Evolutionary conservation across 169 alveolate genomes (phyloP).

Genomic region (Cardiosporidium cionae): DNA sequence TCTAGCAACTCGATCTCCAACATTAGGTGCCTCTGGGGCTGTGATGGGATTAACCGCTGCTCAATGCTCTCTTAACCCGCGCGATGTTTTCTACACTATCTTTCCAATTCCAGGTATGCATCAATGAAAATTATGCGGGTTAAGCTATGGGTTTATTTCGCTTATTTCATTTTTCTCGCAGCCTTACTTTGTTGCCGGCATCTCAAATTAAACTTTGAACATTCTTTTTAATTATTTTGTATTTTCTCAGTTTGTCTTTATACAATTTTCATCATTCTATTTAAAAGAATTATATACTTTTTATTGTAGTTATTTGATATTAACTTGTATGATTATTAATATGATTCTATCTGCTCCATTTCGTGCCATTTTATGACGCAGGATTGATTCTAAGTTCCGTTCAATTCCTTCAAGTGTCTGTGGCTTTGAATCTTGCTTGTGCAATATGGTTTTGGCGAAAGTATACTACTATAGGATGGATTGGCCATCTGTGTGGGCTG

Average conservation of each 20-base stretch:
- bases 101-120: background rate
- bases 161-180: too few relatives aligned
- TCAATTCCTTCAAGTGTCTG: background rate
- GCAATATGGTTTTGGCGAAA: background rate
- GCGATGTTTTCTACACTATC: background rate
- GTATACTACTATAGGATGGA: background rate
- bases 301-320: too few relatives aligned
- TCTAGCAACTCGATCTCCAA: background rate
- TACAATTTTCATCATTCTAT: too few relatives aligned
- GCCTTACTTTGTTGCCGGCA: too few relatives aligned
- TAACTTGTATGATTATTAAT: too few relatives aligned
- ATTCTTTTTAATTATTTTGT: too few relatives aligned
- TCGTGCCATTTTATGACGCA: background rate
- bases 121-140: too few relatives aligned
- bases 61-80: background rate
- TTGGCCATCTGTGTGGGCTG: background rate
- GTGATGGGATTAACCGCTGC: background rate
- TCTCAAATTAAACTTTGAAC: too few relatives aligned
- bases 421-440: background rate
- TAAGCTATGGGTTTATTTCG: too few relatives aligned
- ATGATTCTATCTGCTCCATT: too few relatives aligned
- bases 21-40: background rate
- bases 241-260: too few relatives aligned
- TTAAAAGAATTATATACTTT: too few relatives aligned
- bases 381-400: background rate